Base-by-base conservation (phyloP, 805 yeast genomes). In the Kodamaea fukazawae region DNA sequence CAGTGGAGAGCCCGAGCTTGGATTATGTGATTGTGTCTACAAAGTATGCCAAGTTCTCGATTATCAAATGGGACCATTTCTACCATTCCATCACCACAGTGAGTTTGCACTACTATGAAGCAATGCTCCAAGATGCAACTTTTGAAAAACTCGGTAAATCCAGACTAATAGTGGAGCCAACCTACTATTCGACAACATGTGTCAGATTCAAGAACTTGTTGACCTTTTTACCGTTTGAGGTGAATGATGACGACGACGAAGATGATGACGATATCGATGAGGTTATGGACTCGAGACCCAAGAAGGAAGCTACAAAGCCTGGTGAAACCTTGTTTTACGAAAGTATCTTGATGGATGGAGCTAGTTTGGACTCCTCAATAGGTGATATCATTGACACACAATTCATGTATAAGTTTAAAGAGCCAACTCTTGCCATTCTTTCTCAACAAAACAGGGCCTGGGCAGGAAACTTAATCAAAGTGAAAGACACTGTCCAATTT, bases 51-150 rank as follows among this genome's bases (percentile, higher is more conserved):
- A 91, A 91, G 56, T 53, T 89, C 29, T 85, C 95, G 0, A 61
- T 90, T 12, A 61, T 91, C 20, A 71, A 73, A 40, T 93, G 95
- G 86, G 83, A 88, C 51, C 58, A 61, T 3, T 59, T 53, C 3
- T 55, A 51, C n/a, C 70, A 78, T 47, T 51, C 74, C 1, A 67
- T 91, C n/a, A 67, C 74, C 17, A 86, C 96, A 0, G 73, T 79
- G 1, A 85, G 96, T 36, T 65, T 93, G 37, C 99, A 93, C 63
- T 88, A 76, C 57, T 93, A 90, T 59, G 97, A 91, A 51, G 76
- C 78, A 32, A 77, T 78, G 17, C 67, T 88, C 36, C 73, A 73
- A 30, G 67, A 71, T 25, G 52, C 71, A 8, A 71, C 80, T 2
- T 64, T 72, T 34, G 78, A 72, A 38, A 61, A 61, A 53, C 51